A percentile compares a stretch with the other conserved stretches of the same genome.
These are phyloP conservation scores for Cucumis sativus DNA, from an alignment of 306 rosid genomes.

Conservation along the genomic window Cucumber_9930_V3 NC_026655.2:4495501-4496000, in stretches of 20 bases:
- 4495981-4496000: constrained; percentile 4
- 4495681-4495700: neutral
- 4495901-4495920: neutral
- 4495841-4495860: neutral
- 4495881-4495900: neutral
- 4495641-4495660: neutral
- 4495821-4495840: neutral
- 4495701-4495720: neutral
- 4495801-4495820: neutral
- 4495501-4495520: neutral
- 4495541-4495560: neutral
- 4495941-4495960: neutral
- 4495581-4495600: neutral
- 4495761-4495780: neutral
- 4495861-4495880: neutral
- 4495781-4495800: neutral
- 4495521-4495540: neutral
- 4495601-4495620: neutral
- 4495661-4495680: neutral
- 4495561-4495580: neutral
- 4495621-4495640: neutral
- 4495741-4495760: neutral
- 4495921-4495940: neutral
- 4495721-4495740: neutral
- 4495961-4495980: neutral